Evolutionary conservation across 169 alveolate species (phyloP), one percentile per base, ranked within the genome.

Genomic region (Cyclospora cayetanensis): DNA sequence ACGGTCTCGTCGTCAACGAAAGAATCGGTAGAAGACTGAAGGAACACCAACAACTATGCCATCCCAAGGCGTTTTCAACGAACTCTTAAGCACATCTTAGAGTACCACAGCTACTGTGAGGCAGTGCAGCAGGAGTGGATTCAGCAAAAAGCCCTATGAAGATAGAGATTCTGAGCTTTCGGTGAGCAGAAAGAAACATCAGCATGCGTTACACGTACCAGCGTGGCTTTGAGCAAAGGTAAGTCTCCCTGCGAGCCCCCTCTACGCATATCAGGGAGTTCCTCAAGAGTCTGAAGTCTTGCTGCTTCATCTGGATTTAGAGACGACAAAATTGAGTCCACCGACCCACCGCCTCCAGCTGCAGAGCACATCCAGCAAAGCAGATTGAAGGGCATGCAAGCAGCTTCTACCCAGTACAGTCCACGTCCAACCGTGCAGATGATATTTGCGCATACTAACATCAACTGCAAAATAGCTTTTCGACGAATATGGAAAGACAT

Each of bases 11-110:
- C 86, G 25, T 76, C 86, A 11, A 76, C n/a, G n/a, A 76, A 76
- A 5, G 86, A 76, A 41, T 76, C 86, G 15, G 86, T 76, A 27
- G 86, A 76, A 42, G 86, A 76, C 86, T 76, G 84, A 20, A 37
- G n/a, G n/a, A n/a, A n/a, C n/a, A n/a, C n/a, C n/a, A n/a, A n/a
- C n/a, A n/a, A n/a, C n/a, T n/a, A n/a, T n/a, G n/a, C n/a, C n/a
- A n/a, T n/a, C n/a, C n/a, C n/a, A n/a, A n/a, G n/a, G n/a, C n/a
- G n/a, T n/a, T n/a, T n/a, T n/a, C n/a, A n/a, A n/a, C n/a, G n/a
- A n/a, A n/a, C n/a, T n/a, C n/a, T n/a, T n/a, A n/a, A n/a, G n/a
- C n/a, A n/a, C n/a, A n/a, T n/a, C n/a, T n/a, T n/a, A n/a, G n/a
- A n/a, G n/a, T n/a, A n/a, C n/a, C n/a, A n/a, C n/a, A n/a, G n/a